Evolutionary conservation across 495 filamentous ascomycete genomes (phyloP).

Genomic region (Friedmanniomyces endolithicus): DNA sequence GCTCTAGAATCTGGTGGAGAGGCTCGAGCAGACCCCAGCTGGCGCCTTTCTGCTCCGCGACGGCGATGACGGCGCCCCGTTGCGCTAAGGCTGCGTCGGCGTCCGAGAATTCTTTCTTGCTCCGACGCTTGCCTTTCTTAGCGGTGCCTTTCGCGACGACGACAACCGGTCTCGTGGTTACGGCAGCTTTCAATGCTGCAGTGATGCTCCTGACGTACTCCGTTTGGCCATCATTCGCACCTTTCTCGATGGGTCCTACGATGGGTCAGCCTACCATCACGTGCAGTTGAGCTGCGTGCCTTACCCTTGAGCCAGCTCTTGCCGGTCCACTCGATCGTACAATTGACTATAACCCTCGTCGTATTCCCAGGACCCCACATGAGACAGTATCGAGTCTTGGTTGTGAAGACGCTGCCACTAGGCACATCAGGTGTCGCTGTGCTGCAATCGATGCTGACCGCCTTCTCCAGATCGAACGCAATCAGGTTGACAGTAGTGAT

Average conservation of each 20-base stretch:
- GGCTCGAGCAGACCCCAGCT: slow-evolving; percentile 78
- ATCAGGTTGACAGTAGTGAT: slow-evolving; percentile 75
- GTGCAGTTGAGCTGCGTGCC: slow-evolving; percentile 19
- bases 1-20: slow-evolving; percentile 53
- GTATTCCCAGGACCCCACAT: slow-evolving; percentile 78
- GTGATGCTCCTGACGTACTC: slow-evolving; percentile 67
- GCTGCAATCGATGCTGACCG: slow-evolving; percentile 50
- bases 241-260: slow-evolving; percentile 84
- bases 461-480: slow-evolving; percentile 72
- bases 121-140: slow-evolving; percentile 37
- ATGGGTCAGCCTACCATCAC: slow-evolving; percentile 14
- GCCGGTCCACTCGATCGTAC: slow-evolving; percentile 86
- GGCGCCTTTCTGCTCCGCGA: slow-evolving; percentile 22
- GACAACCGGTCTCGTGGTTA: slow-evolving; percentile 48
- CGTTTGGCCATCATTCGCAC: slow-evolving; percentile 78
- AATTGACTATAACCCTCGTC: slow-evolving; percentile 73
- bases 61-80: slow-evolving; percentile 19
- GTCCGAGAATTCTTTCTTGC: slow-evolving; percentile 39
- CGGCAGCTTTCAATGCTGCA: slow-evolving; percentile 55
- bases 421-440: slow-evolving; percentile 95
- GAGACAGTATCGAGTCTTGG: slow-evolving; percentile 89
- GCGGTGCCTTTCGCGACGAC: slow-evolving; percentile 34
- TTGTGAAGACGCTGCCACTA: slow-evolving; percentile 77
- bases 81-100: slow-evolving; percentile 31
- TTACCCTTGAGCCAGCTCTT: slow-evolving; percentile 98